Evolutionary conservation across 768 basidiomycete species (phyloP).

Genomic region (Vararia minispora): DNA sequence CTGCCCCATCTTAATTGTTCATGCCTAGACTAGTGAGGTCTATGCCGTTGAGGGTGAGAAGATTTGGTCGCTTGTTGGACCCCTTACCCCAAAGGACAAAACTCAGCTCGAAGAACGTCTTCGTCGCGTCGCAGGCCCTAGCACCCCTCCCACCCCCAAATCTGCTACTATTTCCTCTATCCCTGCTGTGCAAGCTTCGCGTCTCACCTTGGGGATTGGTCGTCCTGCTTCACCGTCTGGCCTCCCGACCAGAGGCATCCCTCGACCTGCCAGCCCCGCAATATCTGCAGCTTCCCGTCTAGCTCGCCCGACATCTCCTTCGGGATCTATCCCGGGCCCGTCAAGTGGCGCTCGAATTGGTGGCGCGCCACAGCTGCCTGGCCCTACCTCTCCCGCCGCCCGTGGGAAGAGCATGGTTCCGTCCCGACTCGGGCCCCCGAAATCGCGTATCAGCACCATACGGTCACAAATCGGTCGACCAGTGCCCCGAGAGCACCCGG

Average conservation of each 20-base stretch:
- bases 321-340: conserved; percentile 21
- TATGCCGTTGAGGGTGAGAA: conserved; percentile 79
- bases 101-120: conserved; percentile 87
- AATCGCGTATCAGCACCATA: conserved; percentile 29
- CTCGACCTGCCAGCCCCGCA: conserved; percentile 39
- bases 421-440: conserved; percentile 62
- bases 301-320: conserved; percentile 32
- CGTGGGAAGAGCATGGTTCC: conserved; percentile 64
- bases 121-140: conserved; percentile 67
- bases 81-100: conserved; percentile 75
- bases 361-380: conserved; percentile 20
- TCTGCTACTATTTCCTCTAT: conserved; percentile 31
- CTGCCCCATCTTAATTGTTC: conserved; percentile 1
- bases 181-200: conserved; percentile 36
- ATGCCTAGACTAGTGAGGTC: conserved; percentile 44
- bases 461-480: conserved; percentile 5
- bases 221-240: conserved; percentile 42
- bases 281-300: conserved; percentile 27
- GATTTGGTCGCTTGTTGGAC: conserved; percentile 70
- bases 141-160: conserved; percentile 29
- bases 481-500: conserved; percentile 7
- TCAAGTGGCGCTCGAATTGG: conserved; percentile 16
- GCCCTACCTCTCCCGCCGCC: conserved; percentile 25
- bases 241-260: conserved; percentile 28
- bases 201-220: conserved; percentile 34